Percentiles rank a stretch among this genome's conserved stretches.
Evolutionary conservation across 2,329 filamentous ascomycete genomes (phyloP).

Genomic region (Xylaria sp.): DNA sequence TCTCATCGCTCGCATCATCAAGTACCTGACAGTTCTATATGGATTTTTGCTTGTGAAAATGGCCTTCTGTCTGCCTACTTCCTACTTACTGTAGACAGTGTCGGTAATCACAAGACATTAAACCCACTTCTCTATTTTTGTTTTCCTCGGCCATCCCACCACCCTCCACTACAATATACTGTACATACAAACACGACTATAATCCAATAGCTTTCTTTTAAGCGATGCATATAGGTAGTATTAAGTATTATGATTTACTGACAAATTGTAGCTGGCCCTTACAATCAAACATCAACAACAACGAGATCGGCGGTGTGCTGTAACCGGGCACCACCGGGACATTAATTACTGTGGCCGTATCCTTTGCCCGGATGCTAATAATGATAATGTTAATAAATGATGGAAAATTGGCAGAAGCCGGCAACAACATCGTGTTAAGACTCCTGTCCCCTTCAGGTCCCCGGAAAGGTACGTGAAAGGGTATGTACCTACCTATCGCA

Average conservation of each 20-base stretch:
- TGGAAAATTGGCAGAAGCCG: background rate
- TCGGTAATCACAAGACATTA: background rate
- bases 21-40: background rate
- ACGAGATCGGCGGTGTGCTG: conserved; percentile 19
- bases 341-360: background rate
- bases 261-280: conserved; percentile 8
- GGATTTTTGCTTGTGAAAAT: conserved; percentile 34
- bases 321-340: conserved; percentile 1
- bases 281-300: conserved; percentile 1
- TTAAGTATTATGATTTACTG: background rate
- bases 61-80: conserved; percentile 6
- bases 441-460: conserved; percentile 28
- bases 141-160: background rate
- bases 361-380: background rate
- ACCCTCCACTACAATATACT: background rate
- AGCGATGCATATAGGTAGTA: background rate
- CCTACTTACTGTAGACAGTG: background rate
- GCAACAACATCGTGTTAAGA: conserved; percentile 46
- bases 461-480: background rate
- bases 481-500: background rate
- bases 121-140: background rate
- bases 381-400: conserved; percentile 6
- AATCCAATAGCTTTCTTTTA: background rate
- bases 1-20: conserved; percentile 5
- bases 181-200: background rate